Evolutionary conservation across 495 filamentous ascomycete species (phyloP).

Genomic region (Elaphomyces granulatus): DNA sequence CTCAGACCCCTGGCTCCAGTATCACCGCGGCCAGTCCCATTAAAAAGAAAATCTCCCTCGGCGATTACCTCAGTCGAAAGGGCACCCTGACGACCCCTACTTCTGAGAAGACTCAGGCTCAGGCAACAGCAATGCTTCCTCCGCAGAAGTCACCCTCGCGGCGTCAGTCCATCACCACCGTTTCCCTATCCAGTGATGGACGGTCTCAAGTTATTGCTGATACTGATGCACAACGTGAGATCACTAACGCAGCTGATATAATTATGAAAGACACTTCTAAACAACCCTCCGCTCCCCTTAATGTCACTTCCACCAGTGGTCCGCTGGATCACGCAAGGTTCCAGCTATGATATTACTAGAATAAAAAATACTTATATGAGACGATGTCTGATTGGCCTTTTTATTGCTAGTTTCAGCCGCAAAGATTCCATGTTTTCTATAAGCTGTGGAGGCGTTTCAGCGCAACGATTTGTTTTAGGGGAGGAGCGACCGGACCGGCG

Average conservation of each 20-base stretch:
- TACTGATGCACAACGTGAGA: background rate
- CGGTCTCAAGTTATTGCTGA: background rate
- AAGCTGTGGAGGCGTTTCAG: background rate
- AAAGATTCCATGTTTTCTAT: background rate
- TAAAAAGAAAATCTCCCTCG: slow-evolving; percentile 54
- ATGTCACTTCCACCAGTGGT: background rate
- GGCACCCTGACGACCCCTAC: slow-evolving; percentile 30
- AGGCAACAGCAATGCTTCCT: slow-evolving; percentile 13
- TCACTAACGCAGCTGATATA: background rate
- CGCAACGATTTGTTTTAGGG: background rate
- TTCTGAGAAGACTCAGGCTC: slow-evolving; percentile 24
- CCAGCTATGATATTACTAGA: background rate
- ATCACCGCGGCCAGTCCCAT: slow-evolving; percentile 40
- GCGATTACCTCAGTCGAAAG: slow-evolving; percentile 44
- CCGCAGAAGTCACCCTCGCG: slow-evolving; percentile 13
- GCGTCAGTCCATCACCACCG: slow-evolving; percentile 1
- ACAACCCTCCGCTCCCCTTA: background rate
- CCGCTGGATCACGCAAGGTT: background rate
- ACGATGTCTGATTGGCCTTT: too few species aligned
- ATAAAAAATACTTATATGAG: too few species aligned
- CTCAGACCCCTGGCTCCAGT: slow-evolving; percentile 16
- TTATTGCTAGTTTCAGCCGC: background rate
- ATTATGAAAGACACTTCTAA: background rate
- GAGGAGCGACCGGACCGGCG: background rate
- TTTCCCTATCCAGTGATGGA: slow-evolving; percentile 1